Base-by-base conservation (phyloP, 352 stramenopile species). In the Globisporangium heterothallicum region DNA sequence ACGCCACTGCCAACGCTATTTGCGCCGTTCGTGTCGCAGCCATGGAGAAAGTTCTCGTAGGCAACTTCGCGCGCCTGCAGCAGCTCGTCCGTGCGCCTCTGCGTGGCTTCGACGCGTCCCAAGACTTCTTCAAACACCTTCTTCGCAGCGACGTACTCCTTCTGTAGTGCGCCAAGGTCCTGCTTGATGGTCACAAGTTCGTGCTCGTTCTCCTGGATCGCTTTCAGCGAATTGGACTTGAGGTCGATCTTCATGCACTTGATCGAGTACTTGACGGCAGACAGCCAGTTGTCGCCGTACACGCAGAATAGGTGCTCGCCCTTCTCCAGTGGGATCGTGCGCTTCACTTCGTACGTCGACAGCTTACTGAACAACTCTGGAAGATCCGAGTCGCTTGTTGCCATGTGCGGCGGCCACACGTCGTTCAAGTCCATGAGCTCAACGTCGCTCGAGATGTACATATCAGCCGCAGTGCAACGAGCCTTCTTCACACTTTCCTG, bases 201-300 rank as follows among this genome's bases (percentile, higher is more conserved):
- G 24, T 74, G 72, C 61, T 94, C 84, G 22, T 68, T 84, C 45
- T 78, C 60, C 49, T 91, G 76, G 56, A 94, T 93, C 27, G 56
- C 70, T 25, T 72, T 55, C 16, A 94, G 63, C n/a, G 69, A 66
- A 1, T 58, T 47, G 1, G 72, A 70, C 40, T 73, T 65, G 48
- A 70, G 64, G 49, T 88, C 73, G 49, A 92, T 87, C 64, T 88
- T 87, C 45, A 92, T 62, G 53, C 70, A 81, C 63, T 92, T 89
- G 63, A 94, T 86, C 55, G 82, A 89, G 73, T 94, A 94, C 61
- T 91, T 90, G 57, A 92, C 78, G 21, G 78, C 68, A 38, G 80
- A 92, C 53, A 94, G 71, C 84, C 84, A 94, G 54, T 94, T 94
- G 70, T 94, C 84, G 42, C 84, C 84, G 56, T 94, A 94, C 36